These are phyloP conservation scores for Protomyces macrosporus DNA, from an alignment of 1,139 yeast genomes.

Conservation along the genomic window DNA sequence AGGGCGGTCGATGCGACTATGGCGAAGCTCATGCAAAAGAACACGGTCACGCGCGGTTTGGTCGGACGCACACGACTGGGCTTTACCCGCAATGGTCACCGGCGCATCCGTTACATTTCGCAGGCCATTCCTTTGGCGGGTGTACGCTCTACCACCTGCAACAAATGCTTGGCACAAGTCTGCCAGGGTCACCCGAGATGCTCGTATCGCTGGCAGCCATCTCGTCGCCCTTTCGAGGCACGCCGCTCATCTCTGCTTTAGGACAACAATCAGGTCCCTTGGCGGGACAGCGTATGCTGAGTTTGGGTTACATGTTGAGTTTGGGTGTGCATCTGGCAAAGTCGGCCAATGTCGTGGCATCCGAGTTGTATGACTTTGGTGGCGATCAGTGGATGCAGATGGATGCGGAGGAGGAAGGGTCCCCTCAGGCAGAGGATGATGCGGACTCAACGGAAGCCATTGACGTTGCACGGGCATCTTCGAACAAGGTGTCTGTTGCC, in stretches of 20 bases:
- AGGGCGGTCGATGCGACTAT: conserved; percentile 21
- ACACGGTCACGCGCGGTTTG: conserved; percentile 17
- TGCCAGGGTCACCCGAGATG: conserved; percentile 21
- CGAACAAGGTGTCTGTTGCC: not conserved
- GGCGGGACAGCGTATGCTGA: conserved; percentile 19
- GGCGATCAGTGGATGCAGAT: not conserved
- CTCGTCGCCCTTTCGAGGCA: conserved; percentile 20
- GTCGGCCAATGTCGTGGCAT: conserved; percentile 13
- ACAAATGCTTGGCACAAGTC: not conserved
- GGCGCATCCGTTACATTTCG: conserved; percentile 19
- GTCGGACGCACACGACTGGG: conserved; percentile 8
- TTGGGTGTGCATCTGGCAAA: conserved; percentile 19
- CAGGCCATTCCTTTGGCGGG: conserved; percentile 21
- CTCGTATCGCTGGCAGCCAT: conserved; percentile 5
- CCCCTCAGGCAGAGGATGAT: not conserved
- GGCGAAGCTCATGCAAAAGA: conserved; percentile 7
- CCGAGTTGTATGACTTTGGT: conserved; percentile 18
- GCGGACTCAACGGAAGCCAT: not conserved
- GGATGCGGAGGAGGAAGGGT: not conserved
- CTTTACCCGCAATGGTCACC: conserved; percentile 20
- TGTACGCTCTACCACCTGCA: conserved; percentile 14
- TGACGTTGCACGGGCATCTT: not conserved
- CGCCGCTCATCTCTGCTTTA: conserved; percentile 7
- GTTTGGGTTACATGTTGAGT: conserved; percentile 16
- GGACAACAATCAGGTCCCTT: conserved; percentile 15